These are phyloP conservation scores for Neurospora terricola DNA, from an alignment of 495 filamentous ascomycete genomes.

Conservation along the genomic window DNA sequence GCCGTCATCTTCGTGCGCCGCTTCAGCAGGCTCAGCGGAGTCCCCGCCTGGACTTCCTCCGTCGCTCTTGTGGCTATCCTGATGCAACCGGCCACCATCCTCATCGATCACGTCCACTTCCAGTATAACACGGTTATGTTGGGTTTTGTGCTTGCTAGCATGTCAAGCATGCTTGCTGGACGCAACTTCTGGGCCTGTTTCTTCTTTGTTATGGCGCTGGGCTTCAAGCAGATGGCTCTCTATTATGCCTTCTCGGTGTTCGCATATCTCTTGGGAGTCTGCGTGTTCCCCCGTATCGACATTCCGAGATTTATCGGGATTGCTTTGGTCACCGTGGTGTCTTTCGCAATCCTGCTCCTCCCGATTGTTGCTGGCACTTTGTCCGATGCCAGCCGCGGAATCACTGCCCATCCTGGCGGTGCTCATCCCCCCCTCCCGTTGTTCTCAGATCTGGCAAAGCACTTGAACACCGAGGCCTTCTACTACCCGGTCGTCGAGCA, in stretches of 20 bases:
- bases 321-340: slow-evolving; percentile 55
- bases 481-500: slow-evolving; percentile 69
- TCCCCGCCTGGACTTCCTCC: slow-evolving; percentile 64
- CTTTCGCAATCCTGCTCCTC: slow-evolving; percentile 64
- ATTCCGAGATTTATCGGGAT: slow-evolving; percentile 64
- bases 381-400: slow-evolving; percentile 46
- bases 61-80: slow-evolving; percentile 83
- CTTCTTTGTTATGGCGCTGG: slow-evolving; percentile 88
- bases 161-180: slow-evolving; percentile 79
- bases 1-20: slow-evolving; percentile 72
- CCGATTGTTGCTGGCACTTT: slow-evolving; percentile 61
- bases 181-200: slow-evolving; percentile 78
- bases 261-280: slow-evolving; percentile 79
- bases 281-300: slow-evolving; percentile 63
- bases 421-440: slow-evolving; percentile 46
- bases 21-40: slow-evolving; percentile 59
- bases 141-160: slow-evolving; percentile 71
- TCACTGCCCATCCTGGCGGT: slow-evolving; percentile 37
- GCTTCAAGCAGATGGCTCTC: slow-evolving; percentile 98
- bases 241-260: slow-evolving; percentile 94
- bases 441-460: slow-evolving; percentile 45
- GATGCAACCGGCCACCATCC: slow-evolving; percentile 83
- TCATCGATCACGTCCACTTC: slow-evolving; percentile 97
- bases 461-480: slow-evolving; percentile 50
- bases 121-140: slow-evolving; percentile 99